Evolutionary conservation across 345 rosid genomes (phyloP).

Genomic region (Populus euphratica): DNA sequence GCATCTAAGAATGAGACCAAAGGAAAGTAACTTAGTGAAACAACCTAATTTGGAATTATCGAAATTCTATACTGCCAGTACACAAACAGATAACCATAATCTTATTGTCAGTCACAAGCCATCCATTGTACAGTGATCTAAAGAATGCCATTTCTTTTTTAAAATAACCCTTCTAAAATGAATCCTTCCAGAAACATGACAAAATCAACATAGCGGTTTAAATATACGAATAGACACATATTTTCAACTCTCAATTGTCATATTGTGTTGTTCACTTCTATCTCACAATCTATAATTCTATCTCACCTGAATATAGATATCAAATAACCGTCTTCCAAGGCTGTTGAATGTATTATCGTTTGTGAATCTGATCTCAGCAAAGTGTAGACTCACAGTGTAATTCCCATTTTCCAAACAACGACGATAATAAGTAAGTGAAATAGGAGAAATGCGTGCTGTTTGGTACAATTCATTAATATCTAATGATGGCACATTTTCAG

Average conservation of each 20-base stretch:
- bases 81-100: background rate
- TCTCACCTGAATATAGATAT: conserved; percentile 34
- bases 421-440: conserved; percentile 20
- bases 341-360: conserved; percentile 10
- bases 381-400: conserved; percentile 26
- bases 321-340: conserved; percentile 29
- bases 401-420: conserved; percentile 23
- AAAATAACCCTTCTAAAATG: background rate
- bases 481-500: conserved; percentile 1
- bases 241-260: background rate
- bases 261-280: background rate
- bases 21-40: background rate
- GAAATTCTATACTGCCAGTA: background rate
- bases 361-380: conserved; percentile 30
- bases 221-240: background rate
- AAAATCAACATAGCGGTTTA: background rate
- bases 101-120: background rate
- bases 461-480: conserved; percentile 7
- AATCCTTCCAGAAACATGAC: background rate
- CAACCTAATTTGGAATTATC: background rate
- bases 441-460: conserved; percentile 16
- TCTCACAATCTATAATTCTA: background rate
- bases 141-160: background rate
- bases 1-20: background rate
- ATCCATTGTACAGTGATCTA: background rate